phyloP scores from a whole-genome alignment of 805 yeast species.

The Hanseniaspora lindneri region DNA sequence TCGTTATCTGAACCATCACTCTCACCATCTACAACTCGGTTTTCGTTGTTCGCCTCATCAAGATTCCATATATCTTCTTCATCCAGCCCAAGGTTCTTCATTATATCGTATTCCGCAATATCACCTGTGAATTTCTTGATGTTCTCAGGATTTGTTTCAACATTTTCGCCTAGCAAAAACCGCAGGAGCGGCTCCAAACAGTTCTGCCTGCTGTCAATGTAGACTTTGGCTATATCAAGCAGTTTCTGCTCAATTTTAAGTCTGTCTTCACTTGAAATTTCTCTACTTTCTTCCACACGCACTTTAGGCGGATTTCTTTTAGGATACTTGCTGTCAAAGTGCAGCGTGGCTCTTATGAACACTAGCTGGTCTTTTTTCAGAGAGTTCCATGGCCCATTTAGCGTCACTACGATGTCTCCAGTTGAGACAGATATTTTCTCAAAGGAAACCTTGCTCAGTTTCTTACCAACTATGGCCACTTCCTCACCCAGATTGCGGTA shows the following conservation, averaged over 20 bases:
- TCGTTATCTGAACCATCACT: slow-evolving; percentile 19
- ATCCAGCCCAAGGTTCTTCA: slow-evolving; percentile 31
- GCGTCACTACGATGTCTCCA: slow-evolving; percentile 63
- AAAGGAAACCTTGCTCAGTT: slow-evolving; percentile 74
- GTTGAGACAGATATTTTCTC: slow-evolving; percentile 82
- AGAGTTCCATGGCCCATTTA: slow-evolving; percentile 65
- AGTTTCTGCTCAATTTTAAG: slow-evolving; percentile 42
- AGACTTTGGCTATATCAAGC: slow-evolving; percentile 43
- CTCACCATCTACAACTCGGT: slow-evolving; percentile 21
- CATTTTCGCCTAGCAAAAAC: slow-evolving; percentile 67
- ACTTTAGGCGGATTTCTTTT: slow-evolving; percentile 41
- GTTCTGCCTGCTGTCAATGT: slow-evolving; percentile 45
- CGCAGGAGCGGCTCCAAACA: slow-evolving; percentile 75
- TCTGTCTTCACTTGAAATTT: slow-evolving; percentile 39
- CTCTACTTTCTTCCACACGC: slow-evolving; percentile 68
- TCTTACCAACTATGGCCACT: slow-evolving; percentile 74
- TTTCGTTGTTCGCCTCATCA: neutral
- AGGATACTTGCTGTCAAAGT: slow-evolving; percentile 68
- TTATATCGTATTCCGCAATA: slow-evolving; percentile 33
- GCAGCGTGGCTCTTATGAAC: slow-evolving; percentile 57
- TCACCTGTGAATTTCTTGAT: neutral
- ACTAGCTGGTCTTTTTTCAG: slow-evolving; percentile 34
- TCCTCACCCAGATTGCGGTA: slow-evolving; percentile 79
- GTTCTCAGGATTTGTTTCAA: slow-evolving; percentile 32
- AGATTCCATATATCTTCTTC: slow-evolving; percentile 23